Evolutionary conservation across 169 alveolate genomes (phyloP), one percentile per base, ranked within the genome.

Genomic region (Cryptosporidium bovis): DNA sequence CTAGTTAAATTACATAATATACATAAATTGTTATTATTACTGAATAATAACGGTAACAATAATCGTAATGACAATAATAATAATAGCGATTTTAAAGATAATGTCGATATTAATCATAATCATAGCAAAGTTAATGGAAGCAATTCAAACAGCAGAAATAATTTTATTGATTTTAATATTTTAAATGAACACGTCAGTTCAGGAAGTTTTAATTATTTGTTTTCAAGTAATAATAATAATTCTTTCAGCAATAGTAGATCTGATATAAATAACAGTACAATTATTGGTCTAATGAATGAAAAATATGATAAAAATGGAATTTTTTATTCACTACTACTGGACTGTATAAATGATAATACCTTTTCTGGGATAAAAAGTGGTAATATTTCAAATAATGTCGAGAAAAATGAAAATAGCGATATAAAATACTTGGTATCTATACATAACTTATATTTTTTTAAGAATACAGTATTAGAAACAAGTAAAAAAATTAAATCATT

Each of bases 401-500:
- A 36, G 0, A 34, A 31, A n/a, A 51, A 29, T 8, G 66, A 69
- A 31, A 33, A 48, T 27, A 10, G 46, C 2, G 64, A 48, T 27
- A 12, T 58, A 16, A 77, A 56, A 27, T 56, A 20, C 50, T 24
- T 77, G 48, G 87, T 77, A 24, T 77, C 87, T 29, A 34, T 77
- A 48, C 87, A 77, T 56, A 77, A 56, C 60, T 29, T 77, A 12
- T 46, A 18, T 36, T 77, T 77, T 20, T 77, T 77, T 33, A 77
- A 77, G 51, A 77, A 46, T 40, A 40, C 40, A 3, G 18, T 77
- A 6, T 24, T 60, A 2, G 87, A 77, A 40, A 77, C 87, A 16
- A 48, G 46, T 40, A 34, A 48, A 48, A 77, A 77, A 51, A 34
- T 77, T 62, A 56, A 12, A 13, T 44, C 8, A 6, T 20, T 77